Conservation (phyloP, 148 eudicot genomes). For the Fagopyrum esculentum region DNA sequence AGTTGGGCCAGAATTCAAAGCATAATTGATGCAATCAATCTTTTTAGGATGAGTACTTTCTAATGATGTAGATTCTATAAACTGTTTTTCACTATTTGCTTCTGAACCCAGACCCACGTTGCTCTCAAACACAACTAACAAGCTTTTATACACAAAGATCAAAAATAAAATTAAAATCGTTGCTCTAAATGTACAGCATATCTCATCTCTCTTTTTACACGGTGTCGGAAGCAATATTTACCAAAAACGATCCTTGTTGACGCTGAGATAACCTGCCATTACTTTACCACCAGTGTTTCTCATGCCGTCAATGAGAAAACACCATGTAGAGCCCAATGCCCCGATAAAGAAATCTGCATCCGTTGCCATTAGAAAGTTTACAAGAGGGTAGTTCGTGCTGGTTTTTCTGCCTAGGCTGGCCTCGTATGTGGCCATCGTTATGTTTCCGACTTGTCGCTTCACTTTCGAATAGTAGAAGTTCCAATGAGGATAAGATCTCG, state of each 20-base stretch:
- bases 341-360: constrained; percentile 88
- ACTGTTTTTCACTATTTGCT: too few relatives aligned
- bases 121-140: neutral
- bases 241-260: constrained; percentile 93
- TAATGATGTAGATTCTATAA: too few relatives aligned
- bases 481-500: constrained; percentile 55
- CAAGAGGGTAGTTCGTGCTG: constrained; percentile 89
- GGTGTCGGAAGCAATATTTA: constrained; percentile 16
- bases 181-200: neutral
- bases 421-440: constrained; percentile 79
- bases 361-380: constrained; percentile 88
- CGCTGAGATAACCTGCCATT: constrained; percentile 91
- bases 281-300: constrained; percentile 94
- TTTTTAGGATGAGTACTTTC: too few relatives aligned
- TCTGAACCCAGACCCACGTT: too few relatives aligned
- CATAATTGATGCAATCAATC: too few relatives aligned
- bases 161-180: neutral
- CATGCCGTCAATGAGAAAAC: constrained; percentile 89
- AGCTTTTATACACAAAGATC: neutral
- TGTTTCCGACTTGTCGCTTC: constrained; percentile 69
- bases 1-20: neutral
- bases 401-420: constrained; percentile 81
- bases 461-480: constrained; percentile 68
- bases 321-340: constrained; percentile 94
- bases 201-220: neutral